Base-by-base conservation (phyloP, 805 yeast species). In the Metschnikowia continentalis region DNA sequence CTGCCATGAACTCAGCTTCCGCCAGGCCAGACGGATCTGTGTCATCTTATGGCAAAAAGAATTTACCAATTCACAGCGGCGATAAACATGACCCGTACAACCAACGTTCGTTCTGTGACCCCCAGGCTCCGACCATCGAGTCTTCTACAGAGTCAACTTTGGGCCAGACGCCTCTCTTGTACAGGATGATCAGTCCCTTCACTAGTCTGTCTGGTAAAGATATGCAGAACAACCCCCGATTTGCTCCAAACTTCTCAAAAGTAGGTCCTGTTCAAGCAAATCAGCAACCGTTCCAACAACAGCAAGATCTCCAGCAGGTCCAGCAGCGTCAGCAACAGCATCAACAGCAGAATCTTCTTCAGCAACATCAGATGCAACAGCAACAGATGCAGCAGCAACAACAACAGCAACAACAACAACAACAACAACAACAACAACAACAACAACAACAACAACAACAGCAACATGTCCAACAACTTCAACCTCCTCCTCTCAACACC, bases 301-400 rank as follows among this genome's bases (percentile, higher is more conserved):
- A 39, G 15, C 35, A 37, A 30, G 38, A 26, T 15, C 38, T 20
- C 3, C 46, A 33, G n/a, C 46, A 20, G 32, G 13, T 33, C 7
- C 47, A 36, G 11, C 42, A 46, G 32, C 48, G n/a, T 19, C 66
- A 53, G 46, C 61, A 45, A 51, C 63, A 22, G 47, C 68, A 41
- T 42, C 64, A 35, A 33, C 64, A 43, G 46, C 54, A 44, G 46
- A 57, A 51, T 40, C 46, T 54, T 48, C 49, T 23, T 32, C 41
- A 36, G 14, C 59, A 51, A 19, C 45, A 39, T 26, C 30, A 10
- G 11, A 26, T 26, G 49, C 40, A 30, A 49, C 46, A 19, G 10
- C 58, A 41, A 35, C 48, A 48, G 20, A 55, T 42, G 35, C 57
- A 51, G 48, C 46, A 30, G 10, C 56, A 40, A n/a, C 48, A 49